Percentiles rank a stretch among this genome's conserved stretches.
Conservation (phyloP, 306 rosid genomes). For the Betula pendula region DNA sequence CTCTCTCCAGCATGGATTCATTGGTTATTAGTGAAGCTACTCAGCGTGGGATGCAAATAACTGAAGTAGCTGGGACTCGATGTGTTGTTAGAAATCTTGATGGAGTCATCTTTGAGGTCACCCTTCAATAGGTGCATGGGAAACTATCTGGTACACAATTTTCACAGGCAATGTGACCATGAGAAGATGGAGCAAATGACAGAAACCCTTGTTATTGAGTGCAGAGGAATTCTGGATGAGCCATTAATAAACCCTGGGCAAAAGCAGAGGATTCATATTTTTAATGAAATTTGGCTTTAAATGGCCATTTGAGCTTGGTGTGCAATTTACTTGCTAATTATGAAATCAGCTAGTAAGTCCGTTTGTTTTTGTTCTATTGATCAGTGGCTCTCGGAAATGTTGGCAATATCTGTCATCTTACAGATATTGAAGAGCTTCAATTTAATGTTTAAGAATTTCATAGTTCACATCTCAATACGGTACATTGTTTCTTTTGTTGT, state of each 20-base stretch:
- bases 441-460: too few species aligned
- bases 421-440: too few species aligned
- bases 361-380: not conserved
- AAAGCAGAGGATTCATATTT: not conserved
- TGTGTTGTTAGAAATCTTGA: constrained; percentile 53
- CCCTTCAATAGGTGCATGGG: constrained; percentile 38
- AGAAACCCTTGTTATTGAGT: not conserved
- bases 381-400: not conserved
- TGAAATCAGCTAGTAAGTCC: not conserved
- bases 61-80: constrained; percentile 67
- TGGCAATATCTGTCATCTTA: too few species aligned
- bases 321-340: not conserved
- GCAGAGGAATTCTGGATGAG: not conserved
- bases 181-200: not conserved
- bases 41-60: constrained; percentile 59
- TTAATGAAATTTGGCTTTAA: not conserved
- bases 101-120: constrained; percentile 78
- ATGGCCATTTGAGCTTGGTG: not conserved
- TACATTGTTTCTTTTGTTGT: too few species aligned
- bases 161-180: not conserved
- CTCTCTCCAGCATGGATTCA: constrained; percentile 62
- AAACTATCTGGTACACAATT: constrained; percentile 3
- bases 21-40: constrained; percentile 62
- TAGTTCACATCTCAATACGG: too few species aligned
- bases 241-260: not conserved